Percentiles rank a stretch among this genome's conserved stretches.
Conservation (phyloP, 1,139 yeast genomes). For the Candida freyschussii region DNA sequence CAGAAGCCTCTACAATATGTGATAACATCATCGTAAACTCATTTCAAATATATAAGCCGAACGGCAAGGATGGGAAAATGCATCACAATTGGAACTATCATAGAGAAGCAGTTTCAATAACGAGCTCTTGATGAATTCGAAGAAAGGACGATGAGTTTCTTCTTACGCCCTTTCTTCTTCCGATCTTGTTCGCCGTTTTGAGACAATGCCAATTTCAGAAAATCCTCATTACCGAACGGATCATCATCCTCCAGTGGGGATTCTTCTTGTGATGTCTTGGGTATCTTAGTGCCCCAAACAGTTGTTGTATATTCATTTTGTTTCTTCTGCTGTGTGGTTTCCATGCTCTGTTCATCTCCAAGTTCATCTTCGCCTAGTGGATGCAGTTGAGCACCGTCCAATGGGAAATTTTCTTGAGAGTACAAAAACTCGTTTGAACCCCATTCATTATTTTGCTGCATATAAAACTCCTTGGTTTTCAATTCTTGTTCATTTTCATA, state of each 20-base stretch:
- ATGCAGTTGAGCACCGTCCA: constrained; percentile 5
- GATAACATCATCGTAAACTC: no score
- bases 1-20: no score
- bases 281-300: constrained; percentile 60
- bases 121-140: no score
- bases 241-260: constrained; percentile 10
- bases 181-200: no score
- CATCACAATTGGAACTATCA: no score
- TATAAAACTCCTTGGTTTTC: constrained; percentile 51
- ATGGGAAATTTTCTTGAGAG: constrained; percentile 13
- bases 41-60: no score
- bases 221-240: constrained; percentile 21
- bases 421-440: constrained; percentile 13
- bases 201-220: no score
- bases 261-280: constrained; percentile 16
- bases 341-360: constrained; percentile 1
- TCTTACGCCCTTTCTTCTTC: no score
- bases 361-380: constrained; percentile 16
- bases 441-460: constrained; percentile 45
- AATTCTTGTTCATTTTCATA: constrained; percentile 63
- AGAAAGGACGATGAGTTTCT: no score
- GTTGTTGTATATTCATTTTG: constrained; percentile 34
- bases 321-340: constrained; percentile 3
- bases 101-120: no score
- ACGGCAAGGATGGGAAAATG: no score